Evolutionary conservation across 208 protist genomes (phyloP), one percentile per base, ranked within the genome.

Genomic region (Herpetomonas samuelpessoai): DNA sequence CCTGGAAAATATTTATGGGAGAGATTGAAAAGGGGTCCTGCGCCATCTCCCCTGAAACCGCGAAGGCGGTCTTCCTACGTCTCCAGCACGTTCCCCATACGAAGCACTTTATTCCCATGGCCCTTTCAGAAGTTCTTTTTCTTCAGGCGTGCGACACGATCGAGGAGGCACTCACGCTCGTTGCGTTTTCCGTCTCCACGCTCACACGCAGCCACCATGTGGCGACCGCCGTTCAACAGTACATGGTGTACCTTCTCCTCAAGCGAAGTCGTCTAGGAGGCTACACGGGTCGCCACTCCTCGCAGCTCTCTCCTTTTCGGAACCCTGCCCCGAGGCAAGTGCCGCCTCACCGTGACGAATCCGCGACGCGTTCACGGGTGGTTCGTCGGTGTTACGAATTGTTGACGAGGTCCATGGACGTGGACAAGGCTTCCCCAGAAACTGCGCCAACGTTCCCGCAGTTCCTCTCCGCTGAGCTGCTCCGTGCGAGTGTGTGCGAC

Each of bases 211-310:
- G 48, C 10, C 6, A 47, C 9, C 57, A 58, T 0, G 49, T 51
- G 6, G 63, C 85, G 16, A 87, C 85, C 31, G 41, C 68, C 30
- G 85, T 88, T 38, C 85, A 86, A 61, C 81, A 82, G 63, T 56
- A 82, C 25, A 41, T 83, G 44, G 64, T 57, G 3, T 57, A 57
- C 28, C 44, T 76, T 21, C 44, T 62, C 6, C 68, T 76, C 10
- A 39, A 70, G 29, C 66, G 76, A 12, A 52, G 75, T 30, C 71
- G 69, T 48, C 67, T 60, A 1, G 73, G 65, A 64, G 14, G 9
- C 35, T 41, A 41, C 35, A 41, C 35, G 35, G 6, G 14, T 14
- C 9, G 6, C 35, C n/a, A n/a, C n/a, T n/a, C n/a, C n/a, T n/a
- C n/a, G n/a, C n/a, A n/a, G n/a, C n/a, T n/a, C n/a, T n/a, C n/a